A percentile compares a stretch with the other conserved stretches of the same genome.
Evolutionary conservation across 176 grass and related monocot genomes (phyloP).

Genomic region (Zoysia pacifica): DNA sequence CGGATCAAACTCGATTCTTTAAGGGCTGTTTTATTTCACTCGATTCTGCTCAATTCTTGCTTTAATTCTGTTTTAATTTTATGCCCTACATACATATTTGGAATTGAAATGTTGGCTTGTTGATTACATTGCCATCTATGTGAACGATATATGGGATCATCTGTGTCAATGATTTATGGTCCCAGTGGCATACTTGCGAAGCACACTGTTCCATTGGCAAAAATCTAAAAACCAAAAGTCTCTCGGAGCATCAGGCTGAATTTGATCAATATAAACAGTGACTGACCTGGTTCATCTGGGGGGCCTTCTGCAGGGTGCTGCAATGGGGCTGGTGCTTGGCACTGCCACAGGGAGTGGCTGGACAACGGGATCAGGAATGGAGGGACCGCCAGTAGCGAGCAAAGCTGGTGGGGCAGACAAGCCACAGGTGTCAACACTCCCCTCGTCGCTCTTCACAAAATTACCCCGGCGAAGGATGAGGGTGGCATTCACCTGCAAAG

Average conservation of each 20-base stretch:
- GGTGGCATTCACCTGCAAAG: conserved; percentile 95
- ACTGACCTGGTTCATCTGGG: background rate
- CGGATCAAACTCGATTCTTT: background rate
- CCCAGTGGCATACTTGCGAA: background rate
- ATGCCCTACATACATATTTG: too few species aligned
- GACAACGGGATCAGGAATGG: conserved; percentile 97
- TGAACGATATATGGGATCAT: too few species aligned
- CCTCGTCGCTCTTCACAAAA: conserved; percentile 94
- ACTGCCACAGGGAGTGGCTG: conserved; percentile 82
- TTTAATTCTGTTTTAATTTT: too few species aligned
- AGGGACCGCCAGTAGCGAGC: conserved; percentile 65
- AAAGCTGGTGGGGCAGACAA: conserved; percentile 34
- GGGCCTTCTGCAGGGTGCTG: conserved; percentile 57
- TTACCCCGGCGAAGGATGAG: conserved; percentile 84
- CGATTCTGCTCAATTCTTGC: background rate
- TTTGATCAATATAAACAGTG: background rate
- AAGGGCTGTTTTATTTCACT: background rate
- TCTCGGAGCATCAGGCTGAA: background rate
- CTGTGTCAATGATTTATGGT: too few species aligned
- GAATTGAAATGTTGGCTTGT: too few species aligned
- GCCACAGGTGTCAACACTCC: conserved; percentile 62
- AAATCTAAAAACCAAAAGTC: too few species aligned
- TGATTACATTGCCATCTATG: too few species aligned
- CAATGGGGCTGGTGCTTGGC: conserved; percentile 81
- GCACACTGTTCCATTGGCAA: too few species aligned